phyloP scores from a whole-genome alignment of 345 rosid species.

The Firmiana major region DNA sequence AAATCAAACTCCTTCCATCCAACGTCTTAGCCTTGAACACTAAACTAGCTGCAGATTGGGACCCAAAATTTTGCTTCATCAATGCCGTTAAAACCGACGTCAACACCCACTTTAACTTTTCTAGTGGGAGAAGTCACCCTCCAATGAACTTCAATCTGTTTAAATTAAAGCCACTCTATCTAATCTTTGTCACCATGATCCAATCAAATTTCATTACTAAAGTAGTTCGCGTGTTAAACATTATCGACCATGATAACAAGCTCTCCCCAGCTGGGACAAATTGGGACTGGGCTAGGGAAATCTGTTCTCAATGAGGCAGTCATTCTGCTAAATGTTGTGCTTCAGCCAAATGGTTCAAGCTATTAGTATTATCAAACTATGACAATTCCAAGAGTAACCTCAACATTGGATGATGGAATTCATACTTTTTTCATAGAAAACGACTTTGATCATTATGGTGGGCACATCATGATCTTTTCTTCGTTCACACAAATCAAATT shows the following conservation, averaged over 20 bases:
- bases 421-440: neutral
- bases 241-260: neutral
- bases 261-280: neutral
- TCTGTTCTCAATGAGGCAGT: neutral
- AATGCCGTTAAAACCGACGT: constrained; percentile 18
- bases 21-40: constrained; percentile 23
- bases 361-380: neutral
- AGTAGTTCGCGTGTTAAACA: neutral
- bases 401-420: neutral
- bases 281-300: neutral
- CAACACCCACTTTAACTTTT: constrained; percentile 24
- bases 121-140: constrained; percentile 10
- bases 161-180: neutral
- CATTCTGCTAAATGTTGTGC: neutral
- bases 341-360: constrained; percentile 4
- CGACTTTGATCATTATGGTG: neutral
- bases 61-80: constrained; percentile 21
- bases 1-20: constrained; percentile 21
- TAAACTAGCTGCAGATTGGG: constrained; percentile 18
- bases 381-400: neutral
- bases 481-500: constrained; percentile 1
- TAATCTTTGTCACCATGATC: constrained; percentile 6
- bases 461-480: neutral
- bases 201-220: neutral
- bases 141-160: constrained; percentile 11